Evolutionary conservation across 805 yeast genomes (phyloP).

Genomic region (Pichia phayaonensis): DNA sequence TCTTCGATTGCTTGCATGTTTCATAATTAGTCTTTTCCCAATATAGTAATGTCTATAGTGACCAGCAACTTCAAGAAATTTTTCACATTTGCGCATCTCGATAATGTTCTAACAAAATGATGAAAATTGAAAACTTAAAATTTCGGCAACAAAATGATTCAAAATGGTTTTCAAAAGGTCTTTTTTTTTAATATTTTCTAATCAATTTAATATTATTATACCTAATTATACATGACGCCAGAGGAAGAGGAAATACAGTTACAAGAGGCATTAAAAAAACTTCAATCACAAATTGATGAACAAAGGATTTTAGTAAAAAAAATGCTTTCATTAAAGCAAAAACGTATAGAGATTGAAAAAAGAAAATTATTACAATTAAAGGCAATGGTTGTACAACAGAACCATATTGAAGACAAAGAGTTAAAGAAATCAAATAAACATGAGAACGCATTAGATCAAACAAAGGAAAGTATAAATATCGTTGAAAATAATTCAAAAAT

Average conservation of each 20-base stretch:
- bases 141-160: background rate
- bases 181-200: no score
- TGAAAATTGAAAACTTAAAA: background rate
- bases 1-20: no score
- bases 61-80: no score
- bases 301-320: constrained; percentile 10
- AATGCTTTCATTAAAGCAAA: constrained; percentile 2
- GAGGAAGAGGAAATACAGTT: constrained; percentile 13
- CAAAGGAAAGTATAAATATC: constrained; percentile 1
- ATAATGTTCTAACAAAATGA: no score
- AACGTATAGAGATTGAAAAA: background rate
- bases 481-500: background rate
- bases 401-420: background rate
- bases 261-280: constrained; percentile 11
- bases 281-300: constrained; percentile 14
- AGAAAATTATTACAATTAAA: background rate
- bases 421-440: constrained; percentile 12
- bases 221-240: background rate
- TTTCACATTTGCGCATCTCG: no score
- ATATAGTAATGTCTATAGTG: no score
- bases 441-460: constrained; percentile 12
- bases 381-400: constrained; percentile 1
- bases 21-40: no score
- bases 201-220: no score
- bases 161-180: no score